phyloP scores from a whole-genome alignment of 176 grass and related monocot species.

The Pharus latifolius region DNA sequence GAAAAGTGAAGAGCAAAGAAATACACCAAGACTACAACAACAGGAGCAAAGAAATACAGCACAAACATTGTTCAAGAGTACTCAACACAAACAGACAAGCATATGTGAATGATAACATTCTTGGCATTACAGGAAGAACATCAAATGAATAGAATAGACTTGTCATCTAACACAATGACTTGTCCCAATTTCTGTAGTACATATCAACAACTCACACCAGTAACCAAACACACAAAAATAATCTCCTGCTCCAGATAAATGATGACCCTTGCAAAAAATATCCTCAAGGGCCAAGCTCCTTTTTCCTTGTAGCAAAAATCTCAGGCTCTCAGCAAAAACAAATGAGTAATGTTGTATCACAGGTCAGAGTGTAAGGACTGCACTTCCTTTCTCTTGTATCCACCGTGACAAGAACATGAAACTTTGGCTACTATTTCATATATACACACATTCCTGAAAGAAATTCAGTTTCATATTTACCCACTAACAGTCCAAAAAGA shows the following conservation, averaged over 20 bases:
- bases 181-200: not conserved
- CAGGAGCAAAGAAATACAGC: no score
- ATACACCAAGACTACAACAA: no score
- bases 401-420: not conserved
- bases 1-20: no score
- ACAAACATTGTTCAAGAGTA: no score
- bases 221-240: not conserved
- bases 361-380: not conserved
- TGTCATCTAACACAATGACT: constrained; percentile 20
- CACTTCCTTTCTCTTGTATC: not conserved
- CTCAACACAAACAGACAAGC: no score
- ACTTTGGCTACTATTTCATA: not conserved
- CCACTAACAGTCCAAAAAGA: constrained; percentile 25
- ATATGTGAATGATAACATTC: no score
- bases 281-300: not conserved
- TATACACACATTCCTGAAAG: not conserved
- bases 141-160: not conserved
- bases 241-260: not conserved
- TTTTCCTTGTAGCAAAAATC: no score
- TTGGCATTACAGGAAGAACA: not conserved
- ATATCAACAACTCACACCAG: constrained; percentile 2
- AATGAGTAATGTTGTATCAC: not conserved
- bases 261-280: not conserved
- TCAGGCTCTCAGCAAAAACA: constrained; percentile 3
- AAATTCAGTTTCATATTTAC: not conserved